Conservation (phyloP, 371 early-diverging fungal genomes). For the Actinomortierella wolfii region DNA sequence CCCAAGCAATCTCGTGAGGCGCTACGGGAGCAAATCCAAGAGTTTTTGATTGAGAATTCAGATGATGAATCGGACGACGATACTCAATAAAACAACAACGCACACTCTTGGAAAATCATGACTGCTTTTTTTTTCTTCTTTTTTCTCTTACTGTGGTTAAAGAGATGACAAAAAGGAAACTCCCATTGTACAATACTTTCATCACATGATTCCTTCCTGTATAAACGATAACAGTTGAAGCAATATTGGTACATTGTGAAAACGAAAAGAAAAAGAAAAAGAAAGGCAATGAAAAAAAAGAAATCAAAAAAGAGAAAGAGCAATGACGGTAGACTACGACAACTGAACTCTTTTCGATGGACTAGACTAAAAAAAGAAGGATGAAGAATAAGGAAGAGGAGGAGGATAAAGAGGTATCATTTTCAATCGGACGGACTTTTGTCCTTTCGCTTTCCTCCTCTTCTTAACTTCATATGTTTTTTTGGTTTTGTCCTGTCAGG, state of each 20-base stretch:
- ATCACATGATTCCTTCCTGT: too few relatives aligned
- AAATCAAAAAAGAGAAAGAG: neutral
- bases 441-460: too few relatives aligned
- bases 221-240: too few relatives aligned
- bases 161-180: neutral
- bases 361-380: too few relatives aligned
- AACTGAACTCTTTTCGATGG: neutral
- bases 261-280: neutral
- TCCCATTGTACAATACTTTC: too few relatives aligned
- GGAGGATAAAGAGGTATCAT: too few relatives aligned
- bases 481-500: too few relatives aligned
- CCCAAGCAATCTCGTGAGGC: slow-evolving; percentile 48
- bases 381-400: too few relatives aligned
- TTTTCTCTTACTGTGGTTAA: neutral
- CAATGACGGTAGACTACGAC: neutral
- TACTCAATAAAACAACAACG: neutral
- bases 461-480: too few relatives aligned
- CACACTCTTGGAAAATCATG: neutral
- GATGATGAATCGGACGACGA: slow-evolving; percentile 39
- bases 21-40: slow-evolving; percentile 57
- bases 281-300: slow-evolving; percentile 11
- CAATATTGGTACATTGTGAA: neutral
- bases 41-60: slow-evolving; percentile 56
- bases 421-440: too few relatives aligned
- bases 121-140: neutral